phyloP scores from a whole-genome alignment of 2,329 filamentous ascomycete genomes.

The Cadophora malorum region DNA sequence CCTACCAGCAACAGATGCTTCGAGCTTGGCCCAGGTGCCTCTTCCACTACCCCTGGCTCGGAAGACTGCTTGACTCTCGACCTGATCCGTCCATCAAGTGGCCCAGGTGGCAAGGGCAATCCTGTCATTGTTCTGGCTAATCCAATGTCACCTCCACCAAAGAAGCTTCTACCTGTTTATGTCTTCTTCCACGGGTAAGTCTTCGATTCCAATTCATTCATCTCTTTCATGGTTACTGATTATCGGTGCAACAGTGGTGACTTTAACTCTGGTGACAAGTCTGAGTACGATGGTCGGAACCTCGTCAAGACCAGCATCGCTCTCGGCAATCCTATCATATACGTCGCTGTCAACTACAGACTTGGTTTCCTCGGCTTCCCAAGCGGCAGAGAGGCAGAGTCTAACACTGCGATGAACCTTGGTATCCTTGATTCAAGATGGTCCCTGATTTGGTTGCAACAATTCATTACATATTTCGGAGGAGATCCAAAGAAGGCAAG shows the following conservation, averaged over 20 bases:
- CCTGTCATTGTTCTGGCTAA: not conserved
- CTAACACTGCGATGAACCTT: constrained; percentile 53
- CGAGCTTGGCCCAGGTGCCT: constrained; percentile 9
- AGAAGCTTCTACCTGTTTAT: constrained; percentile 52
- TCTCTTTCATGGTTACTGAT: not conserved
- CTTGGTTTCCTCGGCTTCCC: constrained; percentile 38
- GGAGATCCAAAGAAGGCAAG: constrained; percentile 48
- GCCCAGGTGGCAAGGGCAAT: not conserved
- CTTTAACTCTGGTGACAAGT: constrained; percentile 44
- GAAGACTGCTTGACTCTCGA: constrained; percentile 50
- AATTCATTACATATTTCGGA: constrained; percentile 57
- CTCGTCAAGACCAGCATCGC: constrained; percentile 26
- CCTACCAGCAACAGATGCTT: constrained; percentile 34
- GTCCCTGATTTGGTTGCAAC: constrained; percentile 62
- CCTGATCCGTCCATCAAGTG: constrained; percentile 45
- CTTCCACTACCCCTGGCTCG: constrained; percentile 12
- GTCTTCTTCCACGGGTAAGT: constrained; percentile 66
- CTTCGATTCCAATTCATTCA: not conserved
- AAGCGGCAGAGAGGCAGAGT: constrained; percentile 21
- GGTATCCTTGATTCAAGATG: constrained; percentile 66
- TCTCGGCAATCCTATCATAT: constrained; percentile 39
- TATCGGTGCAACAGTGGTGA: constrained; percentile 51
- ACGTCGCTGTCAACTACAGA: constrained; percentile 49
- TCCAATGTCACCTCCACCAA: not conserved
- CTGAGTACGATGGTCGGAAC: constrained; percentile 27